Base-by-base conservation (phyloP, 2,329 filamentous ascomycete genomes). In the Exophiala phaeomuriformis region DNA sequence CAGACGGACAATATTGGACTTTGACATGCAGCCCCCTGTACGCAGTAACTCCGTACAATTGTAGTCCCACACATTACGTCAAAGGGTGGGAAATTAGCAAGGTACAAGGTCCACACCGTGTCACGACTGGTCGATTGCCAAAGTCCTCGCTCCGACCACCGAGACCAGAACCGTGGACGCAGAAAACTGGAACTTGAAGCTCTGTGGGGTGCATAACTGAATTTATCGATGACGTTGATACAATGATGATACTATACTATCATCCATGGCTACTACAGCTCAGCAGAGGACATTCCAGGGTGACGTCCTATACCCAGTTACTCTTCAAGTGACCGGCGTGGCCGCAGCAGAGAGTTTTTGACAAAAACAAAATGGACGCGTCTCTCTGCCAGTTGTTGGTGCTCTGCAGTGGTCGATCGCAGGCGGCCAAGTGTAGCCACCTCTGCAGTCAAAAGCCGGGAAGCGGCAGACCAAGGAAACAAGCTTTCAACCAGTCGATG, bases 401-500 rank as follows among this genome's bases (percentile, higher is more conserved):
- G 10, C 7, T 8, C 27, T 7, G 19, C 19, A 19, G 19, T 19
- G 31, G 35, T 29, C 35, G 36, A 49, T 41, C 5, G 37, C 19
- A 9, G 9, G 47, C 36, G 8, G 36, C 6, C 35, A n/a, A 50
- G 30, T 41, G 19, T 5, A 27, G n/a, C 9, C 28, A 41, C n/a
- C 7, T 6, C 9, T 33, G 29, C 36, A 35, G 31, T 19, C 10
- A 36, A n/a, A 50, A 50, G 43, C 36, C 37, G 47, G 47, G 47
- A 50, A 50, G 47, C 47, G 8, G 37, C 47, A 42, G 35, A 28
- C 5, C 37, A 19, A 42, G 29, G 37, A 42, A 41, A 49, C 47
- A 28, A 49, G 47, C 47, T 27, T 50, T 50, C 37, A 35, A 36
- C 47, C 33, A 49, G 47, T 49, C 36, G 47, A 40, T 28, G 35